Base-by-base conservation (phyloP, 805 yeast genomes). In the Blastobotrys robertii region DNA sequence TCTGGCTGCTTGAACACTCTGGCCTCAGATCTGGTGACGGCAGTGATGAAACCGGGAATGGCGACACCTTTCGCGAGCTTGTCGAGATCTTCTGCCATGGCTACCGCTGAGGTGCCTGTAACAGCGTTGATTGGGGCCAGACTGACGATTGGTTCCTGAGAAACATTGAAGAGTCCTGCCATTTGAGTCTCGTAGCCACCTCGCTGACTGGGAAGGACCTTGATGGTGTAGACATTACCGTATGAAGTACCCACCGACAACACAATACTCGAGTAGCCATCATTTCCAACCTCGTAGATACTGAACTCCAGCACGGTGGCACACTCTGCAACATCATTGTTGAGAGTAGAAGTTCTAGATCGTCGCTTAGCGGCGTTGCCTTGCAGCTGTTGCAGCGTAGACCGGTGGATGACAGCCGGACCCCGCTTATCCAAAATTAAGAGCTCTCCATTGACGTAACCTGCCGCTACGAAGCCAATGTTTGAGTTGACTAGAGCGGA, bases 391-490 rank as follows among this genome's bases (percentile, higher is more conserved):
- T 25, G 33, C 11, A 39, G 40, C 3, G 34, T 7, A 14, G 22
- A 38, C 19, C 8, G 14, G 28, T 40, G 46, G 8, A 83, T 79
- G 5, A 79, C 62, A 0, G 84, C 86, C 0, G 88, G 88, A 2
- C 79, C 67, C 16, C 96, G 70, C 43, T 84, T 68, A 62, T 90
- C 97, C 45, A 88, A 65, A 0, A 90, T 77, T 2, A 81, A 62
- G 12, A 90, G 48, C 30, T 76, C 70, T n/a, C 97, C 97, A 10
- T 79, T 72, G 37, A 72, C 72, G 58, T 82, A 86, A 1, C 84
- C 94, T 34, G 84, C 67, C 0, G 83, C 92, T 7, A 82, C 84
- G 64, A 92, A 88, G 0, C 96, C 96, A 39, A 86, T 69, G 49
- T 81, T 73, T 47, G 88, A 79, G 59, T 83, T 74, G 43, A 73